phyloP scores from a whole-genome alignment of 345 rosid species.

The Gossypium thurberi region DNA sequence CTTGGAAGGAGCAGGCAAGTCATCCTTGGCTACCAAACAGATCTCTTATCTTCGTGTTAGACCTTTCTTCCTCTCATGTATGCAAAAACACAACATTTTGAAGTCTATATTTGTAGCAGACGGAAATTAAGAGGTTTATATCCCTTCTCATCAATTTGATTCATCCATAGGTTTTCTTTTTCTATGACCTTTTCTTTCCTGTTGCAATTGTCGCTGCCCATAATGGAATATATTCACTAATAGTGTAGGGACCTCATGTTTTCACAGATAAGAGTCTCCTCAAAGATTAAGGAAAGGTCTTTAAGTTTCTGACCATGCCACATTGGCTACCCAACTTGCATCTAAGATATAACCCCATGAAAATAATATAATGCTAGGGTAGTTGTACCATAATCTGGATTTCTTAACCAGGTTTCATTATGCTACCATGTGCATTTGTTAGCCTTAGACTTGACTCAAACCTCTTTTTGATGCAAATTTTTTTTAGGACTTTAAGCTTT shows the following conservation, averaged over 20 bases:
- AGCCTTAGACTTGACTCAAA: neutral
- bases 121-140: neutral
- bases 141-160: neutral
- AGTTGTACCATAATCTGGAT: neutral
- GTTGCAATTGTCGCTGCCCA: neutral
- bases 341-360: neutral
- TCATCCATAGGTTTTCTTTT: neutral
- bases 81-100: neutral
- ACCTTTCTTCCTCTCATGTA: constrained; percentile 19
- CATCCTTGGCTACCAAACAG: constrained; percentile 52
- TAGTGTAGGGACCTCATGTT: constrained; percentile 6
- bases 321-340: neutral
- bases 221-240: constrained; percentile 11
- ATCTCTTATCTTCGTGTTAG: constrained; percentile 36
- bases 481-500: neutral
- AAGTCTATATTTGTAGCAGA: constrained; percentile 11
- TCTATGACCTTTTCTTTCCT: neutral
- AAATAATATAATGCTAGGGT: neutral
- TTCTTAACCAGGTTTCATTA: constrained; percentile 2
- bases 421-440: constrained; percentile 3
- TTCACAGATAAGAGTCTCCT: neutral
- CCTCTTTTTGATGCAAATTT: neutral
- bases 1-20: constrained; percentile 36
- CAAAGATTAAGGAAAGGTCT: neutral
- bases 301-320: constrained; percentile 2